Evolutionary conservation across 805 yeast species (phyloP).

Genomic region (Candida patagonica): DNA sequence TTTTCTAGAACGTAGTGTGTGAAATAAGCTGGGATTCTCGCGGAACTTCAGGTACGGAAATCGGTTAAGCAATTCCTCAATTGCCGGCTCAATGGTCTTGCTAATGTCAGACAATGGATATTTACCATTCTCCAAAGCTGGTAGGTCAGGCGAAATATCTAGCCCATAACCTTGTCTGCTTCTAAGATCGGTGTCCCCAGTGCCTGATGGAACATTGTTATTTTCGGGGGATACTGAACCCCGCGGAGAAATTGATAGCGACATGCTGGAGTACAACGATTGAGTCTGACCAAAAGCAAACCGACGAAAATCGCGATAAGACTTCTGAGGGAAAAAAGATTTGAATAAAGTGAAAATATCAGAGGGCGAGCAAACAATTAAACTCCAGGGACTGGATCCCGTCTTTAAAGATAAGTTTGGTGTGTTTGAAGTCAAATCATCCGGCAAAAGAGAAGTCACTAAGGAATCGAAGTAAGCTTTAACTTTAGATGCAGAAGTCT

Average conservation of each 20-base stretch:
- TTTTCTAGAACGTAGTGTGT: constrained; percentile 18
- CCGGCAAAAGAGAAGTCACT: not conserved
- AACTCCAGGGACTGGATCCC: no score
- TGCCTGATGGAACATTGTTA: not conserved
- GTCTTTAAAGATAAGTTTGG: constrained; percentile 12
- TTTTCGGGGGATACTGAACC: not conserved
- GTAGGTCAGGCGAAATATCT: not conserved
- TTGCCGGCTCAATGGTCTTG: constrained; percentile 27
- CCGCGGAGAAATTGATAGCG: not conserved
- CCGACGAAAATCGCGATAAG: not conserved
- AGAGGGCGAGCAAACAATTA: constrained; percentile 24
- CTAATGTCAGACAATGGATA: constrained; percentile 28
- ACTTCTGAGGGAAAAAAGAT: constrained; percentile 17
- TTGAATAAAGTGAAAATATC: constrained; percentile 24
- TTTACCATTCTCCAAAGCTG: no score
- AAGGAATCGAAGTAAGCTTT: constrained; percentile 10
- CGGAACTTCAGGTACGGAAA: constrained; percentile 17
- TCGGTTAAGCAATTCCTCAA: constrained; percentile 18
- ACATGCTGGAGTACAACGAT: not conserved
- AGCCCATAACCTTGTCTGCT: no score
- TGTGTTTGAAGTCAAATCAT: constrained; percentile 1
- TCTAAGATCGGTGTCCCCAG: not conserved
- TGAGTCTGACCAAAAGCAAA: not conserved
- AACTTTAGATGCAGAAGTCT: constrained; percentile 3
- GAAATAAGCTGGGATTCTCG: constrained; percentile 10